A percentile compares a stretch with the other conserved stretches of the same genome.
Evolutionary conservation across 2,329 filamentous ascomycete genomes (phyloP).

Genomic region (Curvularia lunata): DNA sequence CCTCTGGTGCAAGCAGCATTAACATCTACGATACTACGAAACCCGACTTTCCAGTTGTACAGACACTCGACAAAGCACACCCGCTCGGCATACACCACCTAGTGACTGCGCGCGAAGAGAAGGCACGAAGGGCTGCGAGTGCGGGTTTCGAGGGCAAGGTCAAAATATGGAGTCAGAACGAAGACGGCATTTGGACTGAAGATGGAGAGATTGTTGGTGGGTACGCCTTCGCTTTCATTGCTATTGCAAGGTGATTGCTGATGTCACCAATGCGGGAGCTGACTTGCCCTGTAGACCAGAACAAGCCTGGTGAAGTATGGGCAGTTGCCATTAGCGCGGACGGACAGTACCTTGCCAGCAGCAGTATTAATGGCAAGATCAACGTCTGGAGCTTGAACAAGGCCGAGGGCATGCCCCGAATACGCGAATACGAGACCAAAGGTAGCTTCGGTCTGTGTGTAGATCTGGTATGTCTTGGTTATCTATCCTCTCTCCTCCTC

Average conservation of each 20-base stretch:
- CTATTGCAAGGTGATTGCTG: neutral
- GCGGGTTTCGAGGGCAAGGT: conserved; percentile 90
- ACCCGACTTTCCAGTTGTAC: conserved; percentile 74
- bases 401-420: conserved; percentile 64
- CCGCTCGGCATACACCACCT: conserved; percentile 91
- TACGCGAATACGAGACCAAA: conserved; percentile 87
- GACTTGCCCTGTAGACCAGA: conserved; percentile 50
- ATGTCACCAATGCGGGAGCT: conserved; percentile 7
- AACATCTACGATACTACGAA: conserved; percentile 78
- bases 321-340: conserved; percentile 84
- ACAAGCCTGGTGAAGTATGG: conserved; percentile 78
- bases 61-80: conserved; percentile 81
- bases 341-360: conserved; percentile 83
- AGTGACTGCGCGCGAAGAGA: conserved; percentile 71
- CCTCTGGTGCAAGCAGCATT: conserved; percentile 73
- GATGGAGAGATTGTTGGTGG: conserved; percentile 55
- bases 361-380: conserved; percentile 84
- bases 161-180: conserved; percentile 75
- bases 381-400: conserved; percentile 78
- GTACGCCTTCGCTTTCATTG: conserved; percentile 34
- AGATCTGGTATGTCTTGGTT: conserved; percentile 65
- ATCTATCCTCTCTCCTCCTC: neutral
- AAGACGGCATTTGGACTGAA: conserved; percentile 60
- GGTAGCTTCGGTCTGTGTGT: conserved; percentile 91
- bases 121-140: conserved; percentile 69